These are phyloP conservation scores for Pecoramyces ruminantium DNA, from an alignment of 192 early-diverging fungal genomes.

Conservation along the genomic window DNA sequence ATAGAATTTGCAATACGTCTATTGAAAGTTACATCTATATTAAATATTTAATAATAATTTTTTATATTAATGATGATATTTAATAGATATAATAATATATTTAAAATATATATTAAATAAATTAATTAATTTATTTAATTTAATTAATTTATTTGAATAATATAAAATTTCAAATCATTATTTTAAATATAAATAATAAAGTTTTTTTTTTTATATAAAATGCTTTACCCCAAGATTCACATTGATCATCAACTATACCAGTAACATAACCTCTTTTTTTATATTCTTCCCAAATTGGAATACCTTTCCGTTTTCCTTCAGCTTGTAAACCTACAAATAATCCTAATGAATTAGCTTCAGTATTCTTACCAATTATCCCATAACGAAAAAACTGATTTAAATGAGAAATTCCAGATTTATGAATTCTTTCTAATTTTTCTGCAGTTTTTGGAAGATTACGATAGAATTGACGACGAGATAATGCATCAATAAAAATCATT, in stretches of 20 bases:
- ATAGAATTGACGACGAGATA: constrained; percentile 28
- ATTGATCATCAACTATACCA: constrained; percentile 24
- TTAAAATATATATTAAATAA: too few relatives aligned
- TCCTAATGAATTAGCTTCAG: constrained; percentile 26
- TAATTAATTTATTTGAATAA: too few relatives aligned
- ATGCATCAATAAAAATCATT: constrained; percentile 28
- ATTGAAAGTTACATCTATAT: neutral
- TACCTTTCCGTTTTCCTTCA: constrained; percentile 3
- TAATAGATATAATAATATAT: too few relatives aligned
- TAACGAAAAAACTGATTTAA: constrained; percentile 31
- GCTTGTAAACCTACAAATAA: constrained; percentile 8
- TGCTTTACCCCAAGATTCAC: constrained; percentile 31
- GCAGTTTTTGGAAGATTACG: constrained; percentile 27
- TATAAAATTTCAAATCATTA: too few relatives aligned
- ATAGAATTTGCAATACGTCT: neutral
- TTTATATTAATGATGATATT: too few relatives aligned
- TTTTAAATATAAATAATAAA: too few relatives aligned
- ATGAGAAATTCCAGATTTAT: constrained; percentile 10
- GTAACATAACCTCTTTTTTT: constrained; percentile 32
- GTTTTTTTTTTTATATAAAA: constrained; percentile 17
- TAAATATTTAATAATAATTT: neutral
- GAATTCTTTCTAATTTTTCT: constrained; percentile 6
- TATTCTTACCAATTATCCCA: constrained; percentile 31
- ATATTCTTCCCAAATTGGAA: constrained; percentile 37
- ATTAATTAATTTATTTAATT: too few relatives aligned